These are phyloP conservation scores for Fusarium fujikuroi DNA, from an alignment of 2,329 filamentous ascomycete species.

Conservation along the genomic window DNA sequence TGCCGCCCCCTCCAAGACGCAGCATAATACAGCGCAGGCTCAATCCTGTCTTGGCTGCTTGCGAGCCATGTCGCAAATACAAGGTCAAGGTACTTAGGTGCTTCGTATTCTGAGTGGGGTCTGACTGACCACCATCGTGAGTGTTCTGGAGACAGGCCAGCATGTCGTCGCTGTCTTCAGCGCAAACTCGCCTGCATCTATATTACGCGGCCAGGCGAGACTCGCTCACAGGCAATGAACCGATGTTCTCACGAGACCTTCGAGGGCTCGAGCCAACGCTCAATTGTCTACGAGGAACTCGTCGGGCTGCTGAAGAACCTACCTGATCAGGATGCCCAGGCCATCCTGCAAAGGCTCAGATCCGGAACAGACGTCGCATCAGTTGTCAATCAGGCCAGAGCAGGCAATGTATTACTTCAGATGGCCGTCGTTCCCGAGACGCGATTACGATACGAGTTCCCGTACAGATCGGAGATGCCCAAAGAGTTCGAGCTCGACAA, in stretches of 20 bases:
- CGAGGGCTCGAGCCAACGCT: neutral
- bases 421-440: constrained; percentile 52
- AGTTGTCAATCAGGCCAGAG: constrained; percentile 49
- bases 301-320: constrained; percentile 26
- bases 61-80: constrained; percentile 31
- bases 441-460: constrained; percentile 54
- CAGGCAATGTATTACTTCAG: constrained; percentile 53
- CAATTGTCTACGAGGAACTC: constrained; percentile 28
- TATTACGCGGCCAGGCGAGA: constrained; percentile 31
- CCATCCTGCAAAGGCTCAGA: constrained; percentile 51
- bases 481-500: constrained; percentile 26
- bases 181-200: constrained; percentile 34
- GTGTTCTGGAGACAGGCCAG: constrained; percentile 44
- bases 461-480: constrained; percentile 45
- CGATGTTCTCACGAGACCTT: neutral
- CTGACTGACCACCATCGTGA: neutral
- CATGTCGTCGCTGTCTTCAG: constrained; percentile 37
- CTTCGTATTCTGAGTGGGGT: neutral
- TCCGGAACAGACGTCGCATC: constrained; percentile 46
- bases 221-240: constrained; percentile 26
- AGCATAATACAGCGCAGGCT: neutral
- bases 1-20: neutral
- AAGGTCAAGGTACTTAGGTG: constrained; percentile 32
- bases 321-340: constrained; percentile 47
- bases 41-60: constrained; percentile 24